A percentile compares a stretch with the other conserved stretches of the same genome.
phyloP scores from a whole-genome alignment of 192 early-diverging fungal species.

The Coemansia sp. region DNA sequence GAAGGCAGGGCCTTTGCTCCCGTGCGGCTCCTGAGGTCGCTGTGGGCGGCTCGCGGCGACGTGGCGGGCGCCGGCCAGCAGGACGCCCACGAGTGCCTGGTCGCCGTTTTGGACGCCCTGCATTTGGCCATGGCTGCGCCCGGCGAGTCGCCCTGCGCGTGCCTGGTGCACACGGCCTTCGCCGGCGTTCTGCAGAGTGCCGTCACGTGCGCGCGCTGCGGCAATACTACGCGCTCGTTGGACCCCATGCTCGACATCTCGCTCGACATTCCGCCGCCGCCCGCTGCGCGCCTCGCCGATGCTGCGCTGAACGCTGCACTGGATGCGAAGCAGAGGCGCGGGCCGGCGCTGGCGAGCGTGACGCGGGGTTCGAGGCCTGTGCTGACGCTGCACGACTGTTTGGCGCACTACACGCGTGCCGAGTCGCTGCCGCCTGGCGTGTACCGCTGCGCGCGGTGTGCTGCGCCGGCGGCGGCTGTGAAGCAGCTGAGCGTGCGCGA shows the following conservation, averaged over 20 bases:
- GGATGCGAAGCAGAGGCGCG: background rate
- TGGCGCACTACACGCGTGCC: conserved; percentile 70
- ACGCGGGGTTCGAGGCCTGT: conserved; percentile 28
- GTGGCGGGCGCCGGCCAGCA: conserved; percentile 94
- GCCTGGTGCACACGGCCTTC: conserved; percentile 89
- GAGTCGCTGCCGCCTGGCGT: conserved; percentile 73
- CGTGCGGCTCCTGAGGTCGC: conserved; percentile 74
- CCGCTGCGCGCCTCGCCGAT: conserved; percentile 16
- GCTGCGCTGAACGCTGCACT: background rate
- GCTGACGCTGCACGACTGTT: conserved; percentile 50
- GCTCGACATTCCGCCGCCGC: conserved; percentile 68
- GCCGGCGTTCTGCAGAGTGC: conserved; percentile 87
- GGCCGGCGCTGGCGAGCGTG: conserved; percentile 11
- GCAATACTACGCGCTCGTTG: conserved; percentile 72
- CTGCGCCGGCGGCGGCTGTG: conserved; percentile 63
- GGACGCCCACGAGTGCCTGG: conserved; percentile 98
- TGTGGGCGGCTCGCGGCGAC: conserved; percentile 88
- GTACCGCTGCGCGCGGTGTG: conserved; percentile 72
- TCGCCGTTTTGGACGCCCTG: conserved; percentile 83
- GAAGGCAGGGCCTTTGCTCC: conserved; percentile 71
- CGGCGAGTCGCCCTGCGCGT: conserved; percentile 57
- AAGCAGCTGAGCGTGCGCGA: conserved; percentile 88
- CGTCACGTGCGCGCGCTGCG: conserved; percentile 81
- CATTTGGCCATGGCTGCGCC: conserved; percentile 65
- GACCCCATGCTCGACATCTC: conserved; percentile 94